Percentiles rank a stretch among this genome's conserved stretches.
Conservation (phyloP, 805 yeast species). For the Candida jianshihensis region DNA sequence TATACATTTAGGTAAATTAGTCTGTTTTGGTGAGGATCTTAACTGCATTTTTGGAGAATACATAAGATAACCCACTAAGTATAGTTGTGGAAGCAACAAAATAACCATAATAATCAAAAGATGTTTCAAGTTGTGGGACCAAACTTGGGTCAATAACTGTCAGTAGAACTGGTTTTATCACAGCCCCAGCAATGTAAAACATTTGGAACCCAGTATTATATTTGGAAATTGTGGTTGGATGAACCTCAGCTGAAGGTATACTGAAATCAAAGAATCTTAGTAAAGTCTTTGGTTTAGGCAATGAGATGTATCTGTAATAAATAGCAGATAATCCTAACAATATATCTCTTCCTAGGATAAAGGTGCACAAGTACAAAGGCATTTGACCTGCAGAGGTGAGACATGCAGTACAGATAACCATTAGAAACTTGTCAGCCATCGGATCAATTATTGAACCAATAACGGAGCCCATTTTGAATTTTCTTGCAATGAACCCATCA, state of each 20-base stretch:
- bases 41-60: slow-evolving; percentile 64
- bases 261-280: slow-evolving; percentile 70
- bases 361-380: slow-evolving; percentile 58
- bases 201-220: slow-evolving; percentile 89
- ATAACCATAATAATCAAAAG: slow-evolving; percentile 37
- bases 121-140: slow-evolving; percentile 17
- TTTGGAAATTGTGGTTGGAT: slow-evolving; percentile 81
- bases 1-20: too few species aligned
- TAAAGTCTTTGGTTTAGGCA: slow-evolving; percentile 72
- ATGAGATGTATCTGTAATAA: slow-evolving; percentile 61
- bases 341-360: slow-evolving; percentile 82
- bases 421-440: slow-evolving; percentile 84
- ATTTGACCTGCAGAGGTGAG: slow-evolving; percentile 61
- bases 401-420: slow-evolving; percentile 80
- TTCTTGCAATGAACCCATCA: slow-evolving; percentile 89
- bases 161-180: slow-evolving; percentile 45
- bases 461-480: slow-evolving; percentile 65
- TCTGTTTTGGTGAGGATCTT: slow-evolving; percentile 36
- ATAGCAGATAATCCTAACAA: slow-evolving; percentile 66
- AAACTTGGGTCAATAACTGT: slow-evolving; percentile 26
- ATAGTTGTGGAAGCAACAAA: slow-evolving; percentile 66
- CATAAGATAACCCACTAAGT: slow-evolving; percentile 71
- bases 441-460: slow-evolving; percentile 93
- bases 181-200: slow-evolving; percentile 69
- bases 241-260: slow-evolving; percentile 78